These are phyloP conservation scores for Talaromyces verruculosus DNA, from an alignment of 2,329 filamentous ascomycete species.

Conservation along the genomic window DNA sequence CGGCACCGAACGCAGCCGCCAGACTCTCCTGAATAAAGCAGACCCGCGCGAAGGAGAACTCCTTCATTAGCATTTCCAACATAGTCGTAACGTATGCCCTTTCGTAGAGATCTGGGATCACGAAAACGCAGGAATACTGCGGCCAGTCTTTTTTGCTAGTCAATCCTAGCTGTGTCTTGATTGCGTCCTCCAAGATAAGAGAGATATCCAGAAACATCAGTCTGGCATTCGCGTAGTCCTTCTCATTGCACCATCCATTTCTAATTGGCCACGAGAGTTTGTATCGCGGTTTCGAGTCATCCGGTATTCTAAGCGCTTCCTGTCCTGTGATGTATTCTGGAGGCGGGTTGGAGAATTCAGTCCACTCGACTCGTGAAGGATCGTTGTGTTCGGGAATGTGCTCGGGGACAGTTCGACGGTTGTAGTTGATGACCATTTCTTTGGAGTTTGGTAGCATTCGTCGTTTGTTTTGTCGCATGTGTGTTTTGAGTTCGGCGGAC, in stretches of 20 bases:
- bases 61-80: constrained; percentile 79
- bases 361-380: constrained; percentile 91
- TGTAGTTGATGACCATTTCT: constrained; percentile 92
- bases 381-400: constrained; percentile 94
- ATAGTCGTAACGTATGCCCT: constrained; percentile 85
- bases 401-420: constrained; percentile 78
- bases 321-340: constrained; percentile 78
- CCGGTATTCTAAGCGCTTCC: constrained; percentile 80
- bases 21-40: constrained; percentile 97
- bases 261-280: constrained; percentile 90
- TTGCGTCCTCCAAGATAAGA: constrained; percentile 78
- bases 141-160: constrained; percentile 76
- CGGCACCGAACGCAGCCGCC: constrained; percentile 90
- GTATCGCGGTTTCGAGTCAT: constrained; percentile 84
- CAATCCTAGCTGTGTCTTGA: constrained; percentile 79
- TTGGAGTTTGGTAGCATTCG: constrained; percentile 97
- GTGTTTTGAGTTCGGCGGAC: constrained; percentile 80
- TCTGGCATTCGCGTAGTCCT: constrained; percentile 77
- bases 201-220: constrained; percentile 85
- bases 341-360: constrained; percentile 69
- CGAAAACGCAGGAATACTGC: constrained; percentile 93
- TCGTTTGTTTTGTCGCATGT: constrained; percentile 91
- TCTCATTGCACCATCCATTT: constrained; percentile 84
- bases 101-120: constrained; percentile 96
- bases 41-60: constrained; percentile 84